phyloP scores from a whole-genome alignment of 1,139 yeast species.

The Schwanniomyces etchellsii region DNA sequence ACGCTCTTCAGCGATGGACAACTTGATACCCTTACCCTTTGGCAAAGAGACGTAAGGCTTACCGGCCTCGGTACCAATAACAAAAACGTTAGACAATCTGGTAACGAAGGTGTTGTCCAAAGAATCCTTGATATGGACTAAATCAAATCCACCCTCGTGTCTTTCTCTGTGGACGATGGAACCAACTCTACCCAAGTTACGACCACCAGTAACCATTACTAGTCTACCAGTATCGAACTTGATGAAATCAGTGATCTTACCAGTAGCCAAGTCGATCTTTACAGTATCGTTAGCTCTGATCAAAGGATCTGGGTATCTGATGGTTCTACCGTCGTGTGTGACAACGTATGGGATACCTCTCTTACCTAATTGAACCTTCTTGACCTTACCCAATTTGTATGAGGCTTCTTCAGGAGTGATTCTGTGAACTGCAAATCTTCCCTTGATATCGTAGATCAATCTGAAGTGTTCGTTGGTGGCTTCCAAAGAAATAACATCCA shows the following conservation, averaged over 20 bases:
- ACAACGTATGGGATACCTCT: conserved; percentile 97
- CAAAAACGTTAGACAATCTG: conserved; percentile 94
- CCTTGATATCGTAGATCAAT: conserved; percentile 95
- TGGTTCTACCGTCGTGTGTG: conserved; percentile 99
- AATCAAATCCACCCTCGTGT: conserved; percentile 99
- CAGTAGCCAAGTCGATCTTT: conserved; percentile 92
- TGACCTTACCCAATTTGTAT: conserved; percentile 96
- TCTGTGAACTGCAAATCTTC: conserved; percentile 99
- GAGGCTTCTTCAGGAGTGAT: conserved; percentile 97
- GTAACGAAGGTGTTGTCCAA: conserved; percentile 98
- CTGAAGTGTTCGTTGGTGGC: conserved; percentile 99
- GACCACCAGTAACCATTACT: conserved; percentile 99
- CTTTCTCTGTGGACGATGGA: conserved; percentile 96
- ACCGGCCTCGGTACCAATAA: conserved; percentile 91
- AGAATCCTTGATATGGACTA: conserved; percentile 96
- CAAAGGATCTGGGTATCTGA: conserved; percentile 98
- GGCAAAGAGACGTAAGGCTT: conserved; percentile 97
- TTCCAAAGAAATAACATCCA: conserved; percentile 96
- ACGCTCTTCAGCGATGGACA: conserved; percentile 97
- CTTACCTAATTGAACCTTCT: conserved; percentile 97
- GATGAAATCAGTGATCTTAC: conserved; percentile 87
- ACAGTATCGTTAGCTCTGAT: conserved; percentile 97
- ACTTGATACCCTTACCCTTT: conserved; percentile 99
- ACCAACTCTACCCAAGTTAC: conserved; percentile 99
- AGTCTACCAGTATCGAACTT: conserved; percentile 94